Base-by-base conservation (phyloP, 2,329 filamentous ascomycete species). In the Sporothrix globosa region DNA sequence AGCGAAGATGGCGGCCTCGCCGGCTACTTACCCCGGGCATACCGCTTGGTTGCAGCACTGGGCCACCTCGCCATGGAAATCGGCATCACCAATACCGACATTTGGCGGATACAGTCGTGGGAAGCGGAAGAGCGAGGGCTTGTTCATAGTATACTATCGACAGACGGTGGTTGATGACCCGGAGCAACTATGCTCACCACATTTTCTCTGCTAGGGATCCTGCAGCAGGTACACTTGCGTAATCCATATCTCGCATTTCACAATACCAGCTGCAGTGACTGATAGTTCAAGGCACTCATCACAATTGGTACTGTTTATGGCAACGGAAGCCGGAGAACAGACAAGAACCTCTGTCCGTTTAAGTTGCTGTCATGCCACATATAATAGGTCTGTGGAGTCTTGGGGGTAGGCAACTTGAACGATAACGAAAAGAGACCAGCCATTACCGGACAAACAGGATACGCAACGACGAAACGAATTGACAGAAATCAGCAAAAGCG, bases 1-100 rank as follows among this genome's bases (percentile, higher is more conserved):
- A 4, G n/a, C n/a, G 56, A 61, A 2, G 34, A 44, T 10, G 34
- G 19, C 14, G 17, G 56, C 7, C 39, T 61, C 4, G 19, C 56
- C 9, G 56, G 56, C 10, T 61, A 61, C 19, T n/a, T 61, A 34
- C 56, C 56, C 10, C 34, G 56, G n/a, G 56, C 56, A 7, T 61
- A 61, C 10, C 34, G 56, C 13, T 2, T 61, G 56, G 56, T 30
- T 19, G 56, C 56, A 11, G 34, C 56, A 4, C n/a, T 61, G 11
- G 34, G 56, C 27, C 56, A 21, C 24, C n/a, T 19, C 10, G 56
- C 39, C 6, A 24, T 24, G 34, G 34, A 34, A 27, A 19, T 11
- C 54, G 7, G 13, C 6, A 14, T 3, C 17, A 19, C 13, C 27
- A 17, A 17, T n/a, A n/a, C 39, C 5, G 34, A 61, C 19, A 13